phyloP scores from a whole-genome alignment of 2,329 filamentous ascomycete genomes.

The Cladosporium sphaerospermum region DNA sequence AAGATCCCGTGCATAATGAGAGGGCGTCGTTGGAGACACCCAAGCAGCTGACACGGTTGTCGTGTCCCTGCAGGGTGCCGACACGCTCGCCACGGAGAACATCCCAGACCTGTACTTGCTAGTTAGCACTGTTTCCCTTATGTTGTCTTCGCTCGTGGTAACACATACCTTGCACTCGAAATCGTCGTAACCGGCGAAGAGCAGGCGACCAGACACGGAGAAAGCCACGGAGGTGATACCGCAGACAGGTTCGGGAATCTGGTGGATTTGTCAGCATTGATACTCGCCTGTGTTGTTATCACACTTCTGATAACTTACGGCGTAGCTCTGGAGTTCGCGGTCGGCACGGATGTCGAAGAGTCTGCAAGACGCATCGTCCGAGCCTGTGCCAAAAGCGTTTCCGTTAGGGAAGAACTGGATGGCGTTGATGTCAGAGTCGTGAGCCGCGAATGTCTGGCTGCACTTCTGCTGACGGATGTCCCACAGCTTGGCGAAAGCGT shows the following conservation, averaged over 20 bases:
- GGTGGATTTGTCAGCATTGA: constrained; percentile 17
- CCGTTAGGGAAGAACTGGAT: constrained; percentile 99
- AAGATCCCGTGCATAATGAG: constrained; percentile 97
- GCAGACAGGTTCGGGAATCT: constrained; percentile 96
- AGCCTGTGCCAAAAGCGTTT: constrained; percentile 96
- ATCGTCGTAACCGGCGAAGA: constrained; percentile 97
- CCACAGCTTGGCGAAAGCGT: constrained; percentile 98
- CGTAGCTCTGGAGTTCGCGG: constrained; percentile 65
- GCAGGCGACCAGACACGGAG: constrained; percentile 86
- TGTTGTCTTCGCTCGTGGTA: not conserved
- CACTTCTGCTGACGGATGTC: constrained; percentile 98
- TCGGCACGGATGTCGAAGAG: constrained; percentile 97
- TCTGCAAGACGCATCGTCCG: constrained; percentile 93
- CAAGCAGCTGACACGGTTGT: constrained; percentile 97
- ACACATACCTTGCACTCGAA: constrained; percentile 94
- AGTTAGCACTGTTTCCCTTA: constrained; percentile 16
- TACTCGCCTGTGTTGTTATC: not conserved
- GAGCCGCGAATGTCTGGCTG: constrained; percentile 95
- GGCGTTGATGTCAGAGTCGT: constrained; percentile 98
- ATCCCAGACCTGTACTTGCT: constrained; percentile 76
- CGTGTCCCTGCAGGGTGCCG: constrained; percentile 90
- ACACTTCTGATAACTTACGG: constrained; percentile 42
- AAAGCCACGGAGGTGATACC: constrained; percentile 98
- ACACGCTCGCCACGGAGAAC: constrained; percentile 94
- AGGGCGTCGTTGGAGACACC: constrained; percentile 99